A percentile compares a stretch with the other conserved stretches of the same genome.
Evolutionary conservation across 2,329 filamentous ascomycete species (phyloP).

Genomic region (Clonostachys rosea): DNA sequence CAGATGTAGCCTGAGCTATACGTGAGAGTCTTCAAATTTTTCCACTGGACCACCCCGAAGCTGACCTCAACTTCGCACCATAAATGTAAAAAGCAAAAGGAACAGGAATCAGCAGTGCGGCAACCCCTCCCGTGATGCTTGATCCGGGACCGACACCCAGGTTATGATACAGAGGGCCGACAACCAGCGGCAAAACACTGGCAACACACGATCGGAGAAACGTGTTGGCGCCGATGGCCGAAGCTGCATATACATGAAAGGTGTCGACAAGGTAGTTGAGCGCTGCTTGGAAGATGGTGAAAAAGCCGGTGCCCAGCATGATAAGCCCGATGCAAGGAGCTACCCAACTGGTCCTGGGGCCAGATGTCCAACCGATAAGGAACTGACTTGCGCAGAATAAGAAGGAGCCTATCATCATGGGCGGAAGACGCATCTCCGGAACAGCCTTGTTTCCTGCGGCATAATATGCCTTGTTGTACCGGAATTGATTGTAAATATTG

Average conservation of each 20-base stretch:
- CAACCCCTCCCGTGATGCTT: slow-evolving; percentile 56
- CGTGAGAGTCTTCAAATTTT: slow-evolving; percentile 15
- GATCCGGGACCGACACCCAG: slow-evolving; percentile 61
- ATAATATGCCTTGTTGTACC: slow-evolving; percentile 56
- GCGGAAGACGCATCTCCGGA: slow-evolving; percentile 46
- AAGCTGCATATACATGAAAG: slow-evolving; percentile 38
- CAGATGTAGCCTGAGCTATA: background rate
- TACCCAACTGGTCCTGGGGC: slow-evolving; percentile 56
- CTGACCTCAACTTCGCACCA: slow-evolving; percentile 49
- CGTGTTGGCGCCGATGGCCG: slow-evolving; percentile 57
- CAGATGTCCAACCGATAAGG: slow-evolving; percentile 51
- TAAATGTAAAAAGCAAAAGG: slow-evolving; percentile 53
- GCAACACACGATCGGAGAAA: slow-evolving; percentile 63
- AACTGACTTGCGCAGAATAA: slow-evolving; percentile 53
- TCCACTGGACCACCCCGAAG: slow-evolving; percentile 38
- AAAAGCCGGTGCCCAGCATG: slow-evolving; percentile 41
- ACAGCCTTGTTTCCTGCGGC: slow-evolving; percentile 46
- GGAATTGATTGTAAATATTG: slow-evolving; percentile 62
- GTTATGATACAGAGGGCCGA: slow-evolving; percentile 58
- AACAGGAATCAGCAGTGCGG: slow-evolving; percentile 48
- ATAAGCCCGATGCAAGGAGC: slow-evolving; percentile 45
- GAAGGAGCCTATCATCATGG: slow-evolving; percentile 45
- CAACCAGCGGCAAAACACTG: slow-evolving; percentile 68
- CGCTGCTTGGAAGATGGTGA: slow-evolving; percentile 42
- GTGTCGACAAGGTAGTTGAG: slow-evolving; percentile 64